Conservation (phyloP, 2,329 filamentous ascomycete species). For the Hymenotorrendiella dingleyae region DNA sequence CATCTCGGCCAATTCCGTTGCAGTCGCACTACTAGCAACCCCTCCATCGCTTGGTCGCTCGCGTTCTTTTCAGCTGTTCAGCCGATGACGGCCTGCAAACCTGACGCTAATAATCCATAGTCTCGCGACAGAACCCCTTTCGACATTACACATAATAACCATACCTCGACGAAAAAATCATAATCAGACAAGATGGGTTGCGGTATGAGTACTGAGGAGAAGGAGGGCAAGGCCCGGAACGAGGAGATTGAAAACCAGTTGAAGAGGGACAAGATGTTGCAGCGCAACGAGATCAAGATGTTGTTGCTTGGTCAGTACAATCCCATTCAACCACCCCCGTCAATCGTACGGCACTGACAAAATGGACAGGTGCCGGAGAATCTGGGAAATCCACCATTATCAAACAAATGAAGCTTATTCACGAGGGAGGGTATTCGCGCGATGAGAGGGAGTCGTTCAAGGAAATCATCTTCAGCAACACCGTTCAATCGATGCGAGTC, state of each 20-base stretch:
- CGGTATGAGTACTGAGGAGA: conserved; percentile 99
- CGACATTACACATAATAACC: too few species aligned
- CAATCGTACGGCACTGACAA: too few species aligned
- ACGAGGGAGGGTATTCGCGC: conserved; percentile 96
- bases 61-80: too few species aligned
- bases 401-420: conserved; percentile 99
- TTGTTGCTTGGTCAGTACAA: conserved; percentile 89
- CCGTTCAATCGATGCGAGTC: conserved; percentile 87
- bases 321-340: too few species aligned
- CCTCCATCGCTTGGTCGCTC: too few species aligned
- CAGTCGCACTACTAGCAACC: too few species aligned
- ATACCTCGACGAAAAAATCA: too few species aligned
- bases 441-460: conserved; percentile 94
- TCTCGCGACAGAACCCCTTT: background rate
- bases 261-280: conserved; percentile 97
- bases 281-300: conserved; percentile 99
- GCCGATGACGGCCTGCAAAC: too few species aligned
- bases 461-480: conserved; percentile 91
- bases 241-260: conserved; percentile 99
- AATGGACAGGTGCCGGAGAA: conserved; percentile 77
- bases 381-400: conserved; percentile 91
- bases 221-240: conserved; percentile 99
- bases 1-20: too few species aligned
- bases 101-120: too few species aligned
- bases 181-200: conserved; percentile 81